Evolutionary conservation across 1,284 basidiomycete genomes (phyloP).

Genomic region (Boletus sp.): DNA sequence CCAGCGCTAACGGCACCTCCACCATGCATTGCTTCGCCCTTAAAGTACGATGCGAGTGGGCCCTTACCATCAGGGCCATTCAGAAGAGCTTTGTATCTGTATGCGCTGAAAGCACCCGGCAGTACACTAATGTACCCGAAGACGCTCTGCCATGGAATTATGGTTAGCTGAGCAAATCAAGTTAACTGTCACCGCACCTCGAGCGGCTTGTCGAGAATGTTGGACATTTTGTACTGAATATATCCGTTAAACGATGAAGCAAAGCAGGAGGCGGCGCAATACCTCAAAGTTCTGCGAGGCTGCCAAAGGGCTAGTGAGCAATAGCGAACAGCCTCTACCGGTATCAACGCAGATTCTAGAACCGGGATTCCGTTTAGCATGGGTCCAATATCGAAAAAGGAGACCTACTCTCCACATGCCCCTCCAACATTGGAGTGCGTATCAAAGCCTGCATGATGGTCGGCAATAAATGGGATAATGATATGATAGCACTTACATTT

Average conservation of each 20-base stretch:
- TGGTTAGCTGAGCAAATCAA: background rate
- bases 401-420: constrained; percentile 84
- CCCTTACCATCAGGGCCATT: constrained; percentile 82
- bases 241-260: constrained; percentile 1
- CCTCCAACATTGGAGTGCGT: constrained; percentile 88
- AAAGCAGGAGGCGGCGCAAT: constrained; percentile 1
- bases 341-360: constrained; percentile 79
- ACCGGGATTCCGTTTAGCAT: background rate
- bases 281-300: constrained; percentile 90
- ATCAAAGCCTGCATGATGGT: constrained; percentile 66
- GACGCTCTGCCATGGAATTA: constrained; percentile 53
- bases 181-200: constrained; percentile 46
- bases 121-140: constrained; percentile 90
- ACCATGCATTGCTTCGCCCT: constrained; percentile 85
- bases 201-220: constrained; percentile 89
- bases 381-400: background rate
- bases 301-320: constrained; percentile 84
- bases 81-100: constrained; percentile 80
- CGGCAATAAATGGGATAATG: constrained; percentile 5
- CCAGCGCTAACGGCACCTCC: constrained; percentile 56
- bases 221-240: constrained; percentile 82
- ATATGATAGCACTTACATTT: constrained; percentile 53
- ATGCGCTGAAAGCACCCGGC: constrained; percentile 90
- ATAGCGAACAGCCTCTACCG: constrained; percentile 72
- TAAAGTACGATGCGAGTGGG: constrained; percentile 88